Conservation (phyloP, 306 rosid species). For the Cicer judaicum region DNA sequence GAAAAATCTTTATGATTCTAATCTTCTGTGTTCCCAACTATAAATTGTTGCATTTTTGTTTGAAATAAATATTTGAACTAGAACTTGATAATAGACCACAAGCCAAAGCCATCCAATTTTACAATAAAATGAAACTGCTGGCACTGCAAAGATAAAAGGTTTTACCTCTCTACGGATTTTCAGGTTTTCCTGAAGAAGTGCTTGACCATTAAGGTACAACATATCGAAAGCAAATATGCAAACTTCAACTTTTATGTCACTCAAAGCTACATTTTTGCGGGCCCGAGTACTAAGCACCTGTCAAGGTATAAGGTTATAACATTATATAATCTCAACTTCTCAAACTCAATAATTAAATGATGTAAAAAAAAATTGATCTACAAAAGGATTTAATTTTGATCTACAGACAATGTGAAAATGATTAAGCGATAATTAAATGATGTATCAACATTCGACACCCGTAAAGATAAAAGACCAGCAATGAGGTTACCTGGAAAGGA, state of each 20-base stretch:
- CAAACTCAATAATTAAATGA: not conserved
- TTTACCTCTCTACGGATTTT: conserved; percentile 86
- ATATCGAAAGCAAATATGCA: conserved; percentile 91
- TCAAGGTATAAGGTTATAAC: conserved; percentile 47
- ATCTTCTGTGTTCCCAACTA: conserved; percentile 17
- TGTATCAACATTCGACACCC: not conserved
- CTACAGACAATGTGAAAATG: not conserved
- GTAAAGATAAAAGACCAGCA: conserved; percentile 12
- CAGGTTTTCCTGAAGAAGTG: conserved; percentile 76
- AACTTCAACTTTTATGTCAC: conserved; percentile 79
- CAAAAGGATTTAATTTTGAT: conserved; percentile 22
- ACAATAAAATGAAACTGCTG: conserved; percentile 32
- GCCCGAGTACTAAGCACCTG: conserved; percentile 95
- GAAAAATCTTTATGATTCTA: conserved; percentile 7
- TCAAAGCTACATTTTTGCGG: conserved; percentile 76
- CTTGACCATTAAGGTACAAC: conserved; percentile 79
- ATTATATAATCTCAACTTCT: conserved; percentile 30
- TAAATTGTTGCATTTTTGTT: not conserved
- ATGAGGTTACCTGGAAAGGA: conserved; percentile 80
- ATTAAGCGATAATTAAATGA: conserved; percentile 15
- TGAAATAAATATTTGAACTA: no score
- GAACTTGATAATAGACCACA: no score
- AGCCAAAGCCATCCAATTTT: no score
- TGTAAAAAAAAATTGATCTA: not conserved
- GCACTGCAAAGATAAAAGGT: conserved; percentile 32